Evolutionary conservation across 2,329 filamentous ascomycete species (phyloP).

Genomic region (Pezicula carpinea): DNA sequence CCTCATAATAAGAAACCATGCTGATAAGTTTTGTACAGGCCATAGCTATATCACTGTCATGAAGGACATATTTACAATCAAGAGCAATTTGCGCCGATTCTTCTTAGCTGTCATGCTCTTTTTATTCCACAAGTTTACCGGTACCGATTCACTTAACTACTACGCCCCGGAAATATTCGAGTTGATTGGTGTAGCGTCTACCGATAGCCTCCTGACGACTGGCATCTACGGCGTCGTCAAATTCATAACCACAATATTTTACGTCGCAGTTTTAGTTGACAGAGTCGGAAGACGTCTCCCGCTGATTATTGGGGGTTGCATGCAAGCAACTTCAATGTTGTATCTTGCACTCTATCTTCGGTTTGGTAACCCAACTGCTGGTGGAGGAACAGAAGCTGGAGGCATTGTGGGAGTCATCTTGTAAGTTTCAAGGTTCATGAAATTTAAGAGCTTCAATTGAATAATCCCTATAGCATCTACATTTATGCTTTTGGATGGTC

Average conservation of each 20-base stretch:
- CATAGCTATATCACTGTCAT: constrained; percentile 28
- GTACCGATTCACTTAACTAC: constrained; percentile 51
- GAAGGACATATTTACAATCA: constrained; percentile 38
- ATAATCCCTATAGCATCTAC: constrained; percentile 14
- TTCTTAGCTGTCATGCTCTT: constrained; percentile 32
- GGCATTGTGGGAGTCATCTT: constrained; percentile 37
- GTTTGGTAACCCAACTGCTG: constrained; percentile 49
- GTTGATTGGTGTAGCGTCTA: constrained; percentile 49
- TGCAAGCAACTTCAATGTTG: constrained; percentile 55
- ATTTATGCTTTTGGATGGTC: constrained; percentile 27
- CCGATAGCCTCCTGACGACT: constrained; percentile 54
- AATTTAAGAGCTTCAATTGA: neutral
- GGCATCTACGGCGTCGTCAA: constrained; percentile 69
- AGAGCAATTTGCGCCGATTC: constrained; percentile 66
- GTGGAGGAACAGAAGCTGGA: constrained; percentile 34
- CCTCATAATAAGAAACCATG: neutral
- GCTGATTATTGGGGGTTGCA: constrained; percentile 57
- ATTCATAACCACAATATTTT: constrained; percentile 54
- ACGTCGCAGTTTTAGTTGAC: constrained; percentile 64
- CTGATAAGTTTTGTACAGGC: constrained; percentile 2
- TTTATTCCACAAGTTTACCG: constrained; percentile 57
- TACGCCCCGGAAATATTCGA: constrained; percentile 60
- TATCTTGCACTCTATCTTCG: constrained; percentile 65
- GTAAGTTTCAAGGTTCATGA: neutral
- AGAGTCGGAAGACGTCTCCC: constrained; percentile 55